A percentile compares a stretch with the other conserved stretches of the same genome.
Conservation (phyloP, 192 early-diverging fungal species). For the Chytriomyces hyalinus region DNA sequence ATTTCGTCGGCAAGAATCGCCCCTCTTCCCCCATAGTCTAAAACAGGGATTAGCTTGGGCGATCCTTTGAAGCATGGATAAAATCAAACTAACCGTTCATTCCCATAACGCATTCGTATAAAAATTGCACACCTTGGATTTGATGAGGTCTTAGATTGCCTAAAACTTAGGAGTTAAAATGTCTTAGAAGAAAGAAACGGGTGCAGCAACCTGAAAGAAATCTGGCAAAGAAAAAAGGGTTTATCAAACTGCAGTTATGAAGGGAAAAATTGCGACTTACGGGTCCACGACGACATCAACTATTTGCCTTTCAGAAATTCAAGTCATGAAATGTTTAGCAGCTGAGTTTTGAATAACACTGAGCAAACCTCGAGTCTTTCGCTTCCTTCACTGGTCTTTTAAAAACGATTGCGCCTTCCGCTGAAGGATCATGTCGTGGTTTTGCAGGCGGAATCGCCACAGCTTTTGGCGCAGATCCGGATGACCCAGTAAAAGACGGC, state of each 20-base stretch:
- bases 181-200: not conserved
- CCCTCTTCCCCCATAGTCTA: conserved; percentile 51
- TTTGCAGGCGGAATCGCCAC: conserved; percentile 4
- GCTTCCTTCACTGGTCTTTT: not conserved
- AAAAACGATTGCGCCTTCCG: conserved; percentile 13
- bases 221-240: conserved; percentile 5
- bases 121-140: conserved; percentile 53
- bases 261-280: conserved; percentile 6
- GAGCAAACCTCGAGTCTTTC: not conserved
- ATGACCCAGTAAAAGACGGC: conserved; percentile 5
- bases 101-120: conserved; percentile 60
- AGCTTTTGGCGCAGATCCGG: not conserved
- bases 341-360: not conserved
- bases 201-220: not conserved
- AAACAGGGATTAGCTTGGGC: not conserved
- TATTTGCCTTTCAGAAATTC: conserved; percentile 14
- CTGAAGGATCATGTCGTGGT: conserved; percentile 18
- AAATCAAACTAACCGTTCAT: conserved; percentile 35
- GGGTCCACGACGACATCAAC: conserved; percentile 58
- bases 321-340: not conserved
- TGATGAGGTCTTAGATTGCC: conserved; percentile 54
- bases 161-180: not conserved
- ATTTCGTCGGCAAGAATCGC: conserved; percentile 63
- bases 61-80: not conserved
- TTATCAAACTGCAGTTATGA: not conserved